Evolutionary conservation across 2,329 filamentous ascomycete genomes (phyloP).

Genomic region (Mycocentrospora acerina): DNA sequence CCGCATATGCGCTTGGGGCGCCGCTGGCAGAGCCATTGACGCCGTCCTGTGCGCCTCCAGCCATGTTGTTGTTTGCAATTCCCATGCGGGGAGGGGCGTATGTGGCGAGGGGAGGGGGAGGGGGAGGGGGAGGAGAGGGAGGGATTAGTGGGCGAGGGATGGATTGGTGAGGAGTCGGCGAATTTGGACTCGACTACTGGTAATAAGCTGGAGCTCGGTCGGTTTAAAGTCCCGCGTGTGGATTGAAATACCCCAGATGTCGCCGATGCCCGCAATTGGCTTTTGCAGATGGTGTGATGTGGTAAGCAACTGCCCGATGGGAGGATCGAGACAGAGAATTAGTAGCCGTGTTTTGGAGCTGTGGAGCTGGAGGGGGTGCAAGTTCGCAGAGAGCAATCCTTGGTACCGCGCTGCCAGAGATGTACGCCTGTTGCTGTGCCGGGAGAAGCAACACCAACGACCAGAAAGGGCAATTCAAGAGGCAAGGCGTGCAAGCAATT

Average conservation of each 20-base stretch:
- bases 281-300: constrained; percentile 3
- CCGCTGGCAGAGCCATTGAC: constrained; percentile 54
- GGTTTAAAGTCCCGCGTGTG: constrained; percentile 22
- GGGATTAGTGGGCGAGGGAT: constrained; percentile 6
- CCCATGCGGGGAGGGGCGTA: constrained; percentile 28
- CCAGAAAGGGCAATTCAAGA: constrained; percentile 11
- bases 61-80: constrained; percentile 34
- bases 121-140: constrained; percentile 9
- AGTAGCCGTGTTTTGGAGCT: constrained; percentile 11
- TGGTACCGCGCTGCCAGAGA: too few species aligned
- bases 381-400: constrained; percentile 1
- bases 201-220: constrained; percentile 24
- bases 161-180: constrained; percentile 21
- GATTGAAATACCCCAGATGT: constrained; percentile 11
- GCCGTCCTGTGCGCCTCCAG: constrained; percentile 32
- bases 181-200: constrained; percentile 22
- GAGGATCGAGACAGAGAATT: constrained; percentile 22
- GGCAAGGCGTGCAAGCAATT: constrained; percentile 12
- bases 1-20: constrained; percentile 66
- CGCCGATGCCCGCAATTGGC: constrained; percentile 3
- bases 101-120: constrained; percentile 9
- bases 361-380: constrained; percentile 10
- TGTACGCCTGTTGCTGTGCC: constrained; percentile 8
- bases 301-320: constrained; percentile 18
- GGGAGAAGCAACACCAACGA: constrained; percentile 20